These are phyloP conservation scores for Papiliotrema nemorosa DNA, from an alignment of 1,284 basidiomycete species.

Conservation along the genomic window DNA sequence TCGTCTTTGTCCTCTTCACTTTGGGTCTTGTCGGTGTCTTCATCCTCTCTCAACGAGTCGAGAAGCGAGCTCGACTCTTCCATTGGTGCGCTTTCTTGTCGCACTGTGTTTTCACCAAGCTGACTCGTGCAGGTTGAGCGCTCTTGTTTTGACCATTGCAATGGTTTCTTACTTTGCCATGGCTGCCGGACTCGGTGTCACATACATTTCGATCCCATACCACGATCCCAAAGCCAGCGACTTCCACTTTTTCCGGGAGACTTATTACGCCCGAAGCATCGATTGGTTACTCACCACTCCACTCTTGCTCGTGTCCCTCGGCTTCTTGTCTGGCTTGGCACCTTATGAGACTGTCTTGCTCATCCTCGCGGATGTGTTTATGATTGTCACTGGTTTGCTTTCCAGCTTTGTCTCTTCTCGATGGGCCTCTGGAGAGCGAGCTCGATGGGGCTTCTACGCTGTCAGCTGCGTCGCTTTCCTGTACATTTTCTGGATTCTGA, in stretches of 20 bases:
- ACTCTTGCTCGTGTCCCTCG: slow-evolving; percentile 33
- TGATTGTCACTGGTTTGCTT: slow-evolving; percentile 37
- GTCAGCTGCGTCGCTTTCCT: slow-evolving; percentile 32
- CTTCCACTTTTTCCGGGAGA: slow-evolving; percentile 26
- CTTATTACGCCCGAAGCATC: slow-evolving; percentile 34
- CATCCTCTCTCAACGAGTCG: slow-evolving; percentile 31
- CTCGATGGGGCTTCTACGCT: slow-evolving; percentile 36
- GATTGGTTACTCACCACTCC: slow-evolving; percentile 41
- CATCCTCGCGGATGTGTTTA: slow-evolving; percentile 34
- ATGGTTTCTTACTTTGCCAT: slow-evolving; percentile 41
- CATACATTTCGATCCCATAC: slow-evolving; percentile 22
- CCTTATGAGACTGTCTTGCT: slow-evolving; percentile 31
- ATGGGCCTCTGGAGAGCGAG: slow-evolving; percentile 21
- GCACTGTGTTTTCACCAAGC: neutral
- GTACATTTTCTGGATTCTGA: slow-evolving; percentile 31
- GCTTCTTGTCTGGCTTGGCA: slow-evolving; percentile 35
- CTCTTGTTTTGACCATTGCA: slow-evolving; percentile 35
- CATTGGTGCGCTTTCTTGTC: slow-evolving; percentile 30
- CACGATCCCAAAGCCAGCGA: slow-evolving; percentile 17
- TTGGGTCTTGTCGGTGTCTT: slow-evolving; percentile 28
- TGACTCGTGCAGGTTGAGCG: slow-evolving; percentile 23
- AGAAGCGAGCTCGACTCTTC: slow-evolving; percentile 37
- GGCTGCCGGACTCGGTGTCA: slow-evolving; percentile 36
- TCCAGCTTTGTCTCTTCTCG: slow-evolving; percentile 20
- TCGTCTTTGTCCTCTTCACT: slow-evolving; percentile 38